Base-by-base conservation (phyloP, 208 protist species). In the Balamuthia mandrillaris region DNA sequence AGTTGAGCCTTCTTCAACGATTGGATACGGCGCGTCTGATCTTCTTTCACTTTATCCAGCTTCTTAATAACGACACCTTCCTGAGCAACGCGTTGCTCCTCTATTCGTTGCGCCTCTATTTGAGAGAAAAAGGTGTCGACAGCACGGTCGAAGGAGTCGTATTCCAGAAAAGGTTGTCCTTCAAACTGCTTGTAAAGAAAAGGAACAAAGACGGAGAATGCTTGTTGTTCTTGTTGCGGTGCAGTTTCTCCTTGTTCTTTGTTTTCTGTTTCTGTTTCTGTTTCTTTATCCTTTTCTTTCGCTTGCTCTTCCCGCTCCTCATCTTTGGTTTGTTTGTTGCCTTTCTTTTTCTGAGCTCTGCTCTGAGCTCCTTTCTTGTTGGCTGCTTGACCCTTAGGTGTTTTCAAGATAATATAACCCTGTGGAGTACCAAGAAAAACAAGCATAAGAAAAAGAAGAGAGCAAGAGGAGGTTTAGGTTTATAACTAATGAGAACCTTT, bases 51-150 rank as follows among this genome's bases (percentile, higher is more conserved):
- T 83, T 97, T 95, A 33, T 96, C 95, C 33, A 95, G 81, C 78
- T 98, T 97, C 21, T 92, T 94, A 51, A 95, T 60, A 14, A 91
- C 93, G 27, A 87, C 87, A 3, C 74, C 92, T 45, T 95, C 92
- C 45, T 96, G 77, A 35, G 45, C 37, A 0, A 66, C 78, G 1
- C 63, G 12, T 47, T 88, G 58, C 33, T 88, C 54, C 54, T 94
- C 89, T 9, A 89, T 14, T 21, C 91, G 89, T 66, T 96, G 91
- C 9, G 87, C 89, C 87, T 98, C 96, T 1, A 94, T 94, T 49
- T 93, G 92, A 10, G 96, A 93, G 84, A 98, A 98, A 86, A 94
- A 98, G 33, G 92, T 89, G 78, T 99, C 97, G 14, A 96, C 95
- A 29, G 95, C 94, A 14, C 77, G 83, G 61, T 96, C 93, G 87